Conservation (phyloP, 2,329 filamentous ascomycete species). For the Sporothrix humicola region DNA sequence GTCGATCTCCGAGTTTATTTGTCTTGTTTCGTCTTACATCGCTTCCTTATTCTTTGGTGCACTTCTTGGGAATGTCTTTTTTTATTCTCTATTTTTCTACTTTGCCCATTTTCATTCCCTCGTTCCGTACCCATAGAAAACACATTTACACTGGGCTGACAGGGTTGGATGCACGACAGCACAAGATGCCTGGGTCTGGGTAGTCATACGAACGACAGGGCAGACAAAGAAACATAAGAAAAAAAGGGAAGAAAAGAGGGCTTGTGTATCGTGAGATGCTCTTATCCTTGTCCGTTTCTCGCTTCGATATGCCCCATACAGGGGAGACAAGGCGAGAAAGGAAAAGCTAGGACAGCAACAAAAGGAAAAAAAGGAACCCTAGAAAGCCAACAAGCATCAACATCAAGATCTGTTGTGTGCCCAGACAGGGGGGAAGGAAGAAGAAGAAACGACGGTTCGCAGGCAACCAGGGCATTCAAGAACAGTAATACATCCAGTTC, state of each 20-base stretch:
- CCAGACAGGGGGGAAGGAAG: neutral
- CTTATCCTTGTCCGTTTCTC: neutral
- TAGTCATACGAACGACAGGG: neutral
- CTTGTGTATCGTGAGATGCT: slow-evolving; percentile 21
- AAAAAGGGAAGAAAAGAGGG: slow-evolving; percentile 8
- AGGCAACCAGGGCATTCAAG: slow-evolving; percentile 4
- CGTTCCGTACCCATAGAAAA: slow-evolving; percentile 26
- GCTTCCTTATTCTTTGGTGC: neutral
- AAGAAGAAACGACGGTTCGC: neutral
- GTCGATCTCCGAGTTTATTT: slow-evolving; percentile 27
- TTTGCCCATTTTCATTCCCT: neutral
- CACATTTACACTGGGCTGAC: slow-evolving; percentile 29
- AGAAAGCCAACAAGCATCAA: neutral
- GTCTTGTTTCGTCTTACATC: slow-evolving; percentile 28
- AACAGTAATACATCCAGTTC: neutral
- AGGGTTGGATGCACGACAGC: slow-evolving; percentile 18
- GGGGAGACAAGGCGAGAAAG: slow-evolving; percentile 16
- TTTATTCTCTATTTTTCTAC: neutral
- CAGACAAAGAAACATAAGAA: neutral
- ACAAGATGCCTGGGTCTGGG: slow-evolving; percentile 3
- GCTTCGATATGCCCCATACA: slow-evolving; percentile 26
- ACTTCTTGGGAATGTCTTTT: neutral
- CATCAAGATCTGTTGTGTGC: slow-evolving; percentile 7
- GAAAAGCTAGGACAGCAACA: neutral
- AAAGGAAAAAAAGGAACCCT: neutral